Base-by-base conservation (phyloP, 148 eudicot genomes). In the Cornus florida region DNA sequence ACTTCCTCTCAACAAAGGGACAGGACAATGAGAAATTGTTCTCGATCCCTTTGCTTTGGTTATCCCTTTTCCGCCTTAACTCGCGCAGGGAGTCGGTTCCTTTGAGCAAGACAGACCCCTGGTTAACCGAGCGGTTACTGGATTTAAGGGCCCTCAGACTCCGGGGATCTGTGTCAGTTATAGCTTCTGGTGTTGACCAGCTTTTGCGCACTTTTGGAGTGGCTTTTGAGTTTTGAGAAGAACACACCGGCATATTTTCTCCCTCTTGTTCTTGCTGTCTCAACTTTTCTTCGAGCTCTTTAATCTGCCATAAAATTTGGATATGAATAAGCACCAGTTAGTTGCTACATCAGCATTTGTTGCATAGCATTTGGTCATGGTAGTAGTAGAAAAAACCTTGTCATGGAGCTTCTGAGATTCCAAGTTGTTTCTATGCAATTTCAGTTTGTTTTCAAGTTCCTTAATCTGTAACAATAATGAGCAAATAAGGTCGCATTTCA, bases 141-240 rank as follows among this genome's bases (percentile, higher is more conserved):
- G 91, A 78, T 80, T 90, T 91, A 67, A 87, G 92, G 78, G 92
- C 87, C 79, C 86, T 80, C 31, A 90, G 76, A 17, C 88, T 75
- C 20, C 60, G 81, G 19, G 24, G 74, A 14, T 81, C 65, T 71
- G 50, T 70, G 66, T 31, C 39, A 7, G 20, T 41, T 16, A 59
- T 38, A 74, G 60, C 19, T 41, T 69, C 56, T 1, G 48, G 20
- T 14, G 60, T 39, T 75, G 57, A 69, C 69, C 78, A 68, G 43
- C 38, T 22, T 69, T 59, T 69, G 20, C 28, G 67, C 46, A 83
- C 90, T 24, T 82, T 88, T 72, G 94, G 89, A 62, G 90, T 91
- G 59, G 85, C 86, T 82, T 76, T 87, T 71, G 73, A 65, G 43
- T 75, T 78, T 69, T 83, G 84, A 32, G 79, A 39, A 33, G 86